These are phyloP conservation scores for Aspergillus persii DNA, from an alignment of 2,329 filamentous ascomycete genomes.

Conservation along the genomic window DNA sequence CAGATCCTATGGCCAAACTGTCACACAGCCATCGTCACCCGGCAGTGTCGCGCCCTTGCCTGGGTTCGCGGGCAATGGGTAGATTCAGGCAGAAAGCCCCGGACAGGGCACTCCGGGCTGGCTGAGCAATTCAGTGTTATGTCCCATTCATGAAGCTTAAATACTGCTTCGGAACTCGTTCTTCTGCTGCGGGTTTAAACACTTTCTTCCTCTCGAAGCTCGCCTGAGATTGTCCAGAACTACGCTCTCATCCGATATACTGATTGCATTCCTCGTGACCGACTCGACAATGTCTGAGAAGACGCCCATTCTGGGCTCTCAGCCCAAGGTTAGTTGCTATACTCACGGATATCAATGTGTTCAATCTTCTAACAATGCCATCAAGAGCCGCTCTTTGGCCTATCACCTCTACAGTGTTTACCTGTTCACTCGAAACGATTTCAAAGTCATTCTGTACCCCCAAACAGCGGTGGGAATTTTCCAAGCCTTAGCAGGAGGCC, in stretches of 20 bases:
- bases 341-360: neutral
- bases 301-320: neutral
- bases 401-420: neutral
- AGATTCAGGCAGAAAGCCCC: neutral
- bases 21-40: neutral
- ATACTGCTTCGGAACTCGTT: neutral
- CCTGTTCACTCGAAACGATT: neutral
- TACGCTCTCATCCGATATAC: neutral
- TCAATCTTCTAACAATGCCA: neutral
- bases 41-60: neutral
- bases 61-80: neutral
- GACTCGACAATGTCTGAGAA: neutral
- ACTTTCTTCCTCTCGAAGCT: neutral
- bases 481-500: neutral
- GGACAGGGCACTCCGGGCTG: neutral
- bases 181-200: neutral
- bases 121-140: neutral
- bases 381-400: neutral
- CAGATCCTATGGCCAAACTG: neutral
- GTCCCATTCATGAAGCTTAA: neutral
- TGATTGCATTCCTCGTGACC: neutral
- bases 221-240: neutral
- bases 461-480: neutral
- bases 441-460: neutral
- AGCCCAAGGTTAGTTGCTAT: neutral